Conservation (phyloP, 495 filamentous ascomycete genomes). For the Parmelia sp. region DNA sequence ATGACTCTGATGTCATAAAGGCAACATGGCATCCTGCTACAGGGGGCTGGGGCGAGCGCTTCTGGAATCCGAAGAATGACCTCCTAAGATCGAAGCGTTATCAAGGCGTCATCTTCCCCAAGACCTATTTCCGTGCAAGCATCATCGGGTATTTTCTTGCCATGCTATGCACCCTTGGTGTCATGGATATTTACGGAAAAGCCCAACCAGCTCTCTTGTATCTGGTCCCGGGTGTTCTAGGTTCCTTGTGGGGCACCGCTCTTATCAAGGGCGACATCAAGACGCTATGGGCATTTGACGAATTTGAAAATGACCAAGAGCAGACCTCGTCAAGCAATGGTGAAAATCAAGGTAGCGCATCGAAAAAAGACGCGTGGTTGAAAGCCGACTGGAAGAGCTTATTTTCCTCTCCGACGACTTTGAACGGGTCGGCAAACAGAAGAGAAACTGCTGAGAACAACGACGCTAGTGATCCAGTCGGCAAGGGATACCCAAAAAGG, state of each 20-base stretch:
- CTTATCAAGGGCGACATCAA: conserved; percentile 58
- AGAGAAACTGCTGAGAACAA: neutral
- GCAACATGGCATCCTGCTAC: conserved; percentile 55
- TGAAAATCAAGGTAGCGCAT: conserved; percentile 24
- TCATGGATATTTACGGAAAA: conserved; percentile 71
- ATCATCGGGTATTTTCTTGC: conserved; percentile 72
- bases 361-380: conserved; percentile 27
- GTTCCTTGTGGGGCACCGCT: conserved; percentile 74
- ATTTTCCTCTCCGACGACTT: neutral
- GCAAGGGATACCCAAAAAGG: neutral
- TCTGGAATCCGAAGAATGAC: conserved; percentile 57
- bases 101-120: conserved; percentile 53
- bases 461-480: neutral
- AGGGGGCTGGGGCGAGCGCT: conserved; percentile 74
- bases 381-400: conserved; percentile 2
- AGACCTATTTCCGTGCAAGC: conserved; percentile 79
- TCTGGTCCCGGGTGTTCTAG: conserved; percentile 79
- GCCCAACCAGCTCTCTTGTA: conserved; percentile 91
- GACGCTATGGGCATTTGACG: conserved; percentile 76
- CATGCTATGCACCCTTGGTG: conserved; percentile 68
- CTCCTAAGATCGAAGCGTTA: conserved; percentile 1
- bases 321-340: conserved; percentile 4
- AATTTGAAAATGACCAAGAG: conserved; percentile 46
- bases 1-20: conserved; percentile 36
- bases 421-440: neutral